Conservation (phyloP, 495 filamentous ascomycete genomes). For the Hypoxylon perforatum region DNA sequence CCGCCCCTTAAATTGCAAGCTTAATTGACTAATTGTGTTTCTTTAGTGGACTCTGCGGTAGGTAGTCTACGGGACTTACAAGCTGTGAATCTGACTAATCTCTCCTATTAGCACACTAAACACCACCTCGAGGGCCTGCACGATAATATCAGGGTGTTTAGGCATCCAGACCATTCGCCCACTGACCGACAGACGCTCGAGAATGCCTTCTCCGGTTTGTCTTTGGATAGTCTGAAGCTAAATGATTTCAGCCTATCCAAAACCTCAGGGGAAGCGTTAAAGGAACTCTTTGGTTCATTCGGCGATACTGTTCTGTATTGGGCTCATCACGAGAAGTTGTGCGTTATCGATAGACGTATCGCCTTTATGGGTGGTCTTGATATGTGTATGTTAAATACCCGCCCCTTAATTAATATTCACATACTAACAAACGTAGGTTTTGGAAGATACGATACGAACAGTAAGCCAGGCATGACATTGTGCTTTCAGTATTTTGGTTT, state of each 20-base stretch:
- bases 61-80: not conserved
- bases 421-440: conserved; percentile 57
- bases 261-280: conserved; percentile 73
- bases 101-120: conserved; percentile 75
- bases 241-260: conserved; percentile 62
- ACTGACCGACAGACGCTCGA: conserved; percentile 54
- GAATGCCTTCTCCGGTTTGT: conserved; percentile 58
- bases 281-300: conserved; percentile 80
- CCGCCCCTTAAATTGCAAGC: not conserved
- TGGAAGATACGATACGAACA: conserved; percentile 71
- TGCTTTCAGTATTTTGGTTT: not conserved
- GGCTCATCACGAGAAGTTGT: conserved; percentile 97
- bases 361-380: conserved; percentile 93
- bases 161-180: conserved; percentile 90
- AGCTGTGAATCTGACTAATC: conserved; percentile 14
- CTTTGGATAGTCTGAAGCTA: conserved; percentile 59
- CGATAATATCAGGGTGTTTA: conserved; percentile 89
- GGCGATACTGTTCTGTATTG: conserved; percentile 90
- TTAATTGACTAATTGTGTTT: conserved; percentile 6
- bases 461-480: conserved; percentile 38
- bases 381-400: conserved; percentile 56
- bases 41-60: conserved; percentile 74
- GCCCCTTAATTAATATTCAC: not conserved
- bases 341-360: conserved; percentile 78
- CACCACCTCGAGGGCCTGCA: conserved; percentile 81